Conservation (phyloP, 257 asterid species). For the Ilex aquifolium region DNA sequence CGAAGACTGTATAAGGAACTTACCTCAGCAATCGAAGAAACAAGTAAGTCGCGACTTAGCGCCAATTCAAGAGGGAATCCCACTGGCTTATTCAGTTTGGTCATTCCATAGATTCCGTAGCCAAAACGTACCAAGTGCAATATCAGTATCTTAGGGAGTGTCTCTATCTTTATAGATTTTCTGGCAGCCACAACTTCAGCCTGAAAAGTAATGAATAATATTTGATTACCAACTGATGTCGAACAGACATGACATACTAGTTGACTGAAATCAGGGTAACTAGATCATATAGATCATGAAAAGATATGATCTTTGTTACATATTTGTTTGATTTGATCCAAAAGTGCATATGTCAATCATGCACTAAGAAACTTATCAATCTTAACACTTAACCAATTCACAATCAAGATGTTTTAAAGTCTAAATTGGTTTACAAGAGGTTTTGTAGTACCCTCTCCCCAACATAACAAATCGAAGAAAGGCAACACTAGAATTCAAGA, state of each 20-base stretch:
- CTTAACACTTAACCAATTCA: too few relatives aligned
- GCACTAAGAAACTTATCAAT: too few relatives aligned
- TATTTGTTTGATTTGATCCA: too few relatives aligned
- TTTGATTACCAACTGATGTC: neutral
- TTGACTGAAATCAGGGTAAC: neutral
- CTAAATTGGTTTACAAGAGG: neutral
- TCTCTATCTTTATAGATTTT: conserved; percentile 58
- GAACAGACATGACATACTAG: neutral
- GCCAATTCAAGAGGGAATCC: conserved; percentile 66
- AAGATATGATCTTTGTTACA: too few relatives aligned
- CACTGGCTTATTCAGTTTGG: conserved; percentile 75
- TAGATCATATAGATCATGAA: neutral
- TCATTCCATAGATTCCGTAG: conserved; percentile 72
- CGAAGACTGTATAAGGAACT: neutral
- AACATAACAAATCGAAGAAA: too few relatives aligned
- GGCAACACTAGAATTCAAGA: neutral
- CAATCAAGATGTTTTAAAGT: too few relatives aligned
- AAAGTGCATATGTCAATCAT: too few relatives aligned
- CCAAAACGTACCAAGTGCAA: conserved; percentile 84
- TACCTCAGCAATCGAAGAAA: conserved; percentile 67
- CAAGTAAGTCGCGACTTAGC: conserved; percentile 71
- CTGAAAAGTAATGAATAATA: conserved; percentile 28
- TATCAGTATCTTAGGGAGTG: conserved; percentile 81
- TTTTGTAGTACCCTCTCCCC: neutral
- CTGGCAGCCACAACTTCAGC: conserved; percentile 66